Evolutionary conservation across 2,329 filamentous ascomycete genomes (phyloP).

Genomic region (Fusarium humuli): DNA sequence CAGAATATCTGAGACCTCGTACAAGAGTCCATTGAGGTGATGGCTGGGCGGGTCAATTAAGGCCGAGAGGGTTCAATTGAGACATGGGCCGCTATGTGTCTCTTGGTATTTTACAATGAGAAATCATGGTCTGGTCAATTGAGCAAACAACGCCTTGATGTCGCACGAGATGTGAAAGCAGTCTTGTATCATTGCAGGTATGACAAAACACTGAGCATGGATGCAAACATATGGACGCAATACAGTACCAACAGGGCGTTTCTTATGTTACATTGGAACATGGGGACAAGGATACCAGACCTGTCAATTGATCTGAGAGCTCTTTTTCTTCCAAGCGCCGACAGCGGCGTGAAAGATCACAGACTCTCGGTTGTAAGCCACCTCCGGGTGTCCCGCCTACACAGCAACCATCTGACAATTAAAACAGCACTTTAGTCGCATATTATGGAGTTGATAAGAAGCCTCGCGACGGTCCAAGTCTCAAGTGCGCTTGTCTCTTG

Average conservation of each 20-base stretch:
- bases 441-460: neutral
- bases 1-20: neutral
- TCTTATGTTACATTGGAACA: neutral
- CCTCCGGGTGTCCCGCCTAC: neutral
- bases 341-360: neutral
- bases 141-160: neutral
- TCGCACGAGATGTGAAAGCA: neutral
- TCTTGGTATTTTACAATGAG: neutral
- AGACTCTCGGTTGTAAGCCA: too few species aligned
- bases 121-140: neutral
- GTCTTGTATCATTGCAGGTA: neutral
- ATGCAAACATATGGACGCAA: neutral
- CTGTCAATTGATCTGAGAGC: neutral
- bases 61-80: neutral
- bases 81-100: neutral
- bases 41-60: neutral
- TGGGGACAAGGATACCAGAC: neutral
- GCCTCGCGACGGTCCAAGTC: neutral
- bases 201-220: neutral
- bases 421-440: neutral
- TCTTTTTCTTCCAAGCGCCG: neutral
- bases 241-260: neutral
- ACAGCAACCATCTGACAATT: neutral
- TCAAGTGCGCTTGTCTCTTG: neutral
- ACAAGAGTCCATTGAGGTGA: neutral